phyloP scores from a whole-genome alignment of 495 filamentous ascomycete species.

The Penicillium chermesinum region DNA sequence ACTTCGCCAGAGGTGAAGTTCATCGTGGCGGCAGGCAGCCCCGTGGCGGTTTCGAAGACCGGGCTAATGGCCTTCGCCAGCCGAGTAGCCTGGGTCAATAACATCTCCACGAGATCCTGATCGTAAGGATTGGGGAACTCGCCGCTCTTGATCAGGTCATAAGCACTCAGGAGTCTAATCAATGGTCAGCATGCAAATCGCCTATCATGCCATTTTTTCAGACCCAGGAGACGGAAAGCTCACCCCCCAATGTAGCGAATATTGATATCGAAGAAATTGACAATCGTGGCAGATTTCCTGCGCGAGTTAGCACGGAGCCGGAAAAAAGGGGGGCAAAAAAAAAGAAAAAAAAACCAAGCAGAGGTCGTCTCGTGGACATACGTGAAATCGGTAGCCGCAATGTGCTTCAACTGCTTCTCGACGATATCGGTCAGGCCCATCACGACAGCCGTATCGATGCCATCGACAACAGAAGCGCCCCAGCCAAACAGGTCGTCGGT shows the following conservation, averaged over 20 bases:
- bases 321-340: too few species aligned
- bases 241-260: constrained; percentile 21
- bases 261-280: constrained; percentile 19
- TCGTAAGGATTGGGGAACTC: constrained; percentile 15
- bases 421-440: constrained; percentile 24
- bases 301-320: not conserved
- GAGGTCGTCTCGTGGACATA: constrained; percentile 5
- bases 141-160: constrained; percentile 22
- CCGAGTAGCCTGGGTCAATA: constrained; percentile 16
- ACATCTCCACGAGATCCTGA: constrained; percentile 12
- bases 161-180: constrained; percentile 16
- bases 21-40: constrained; percentile 9
- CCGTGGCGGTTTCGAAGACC: constrained; percentile 17
- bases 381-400: constrained; percentile 19
- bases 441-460: constrained; percentile 20
- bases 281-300: constrained; percentile 14
- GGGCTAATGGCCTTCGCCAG: constrained; percentile 15
- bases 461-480: constrained; percentile 20
- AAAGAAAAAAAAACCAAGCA: too few species aligned
- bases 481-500: constrained; percentile 21
- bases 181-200: not conserved
- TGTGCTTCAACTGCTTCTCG: constrained; percentile 16
- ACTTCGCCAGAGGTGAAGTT: constrained; percentile 14
- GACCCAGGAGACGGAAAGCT: too few species aligned
- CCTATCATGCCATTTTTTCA: too few species aligned